Base-by-base conservation (phyloP, 768 basidiomycete genomes). In the Kwoniella sp. region DNA sequence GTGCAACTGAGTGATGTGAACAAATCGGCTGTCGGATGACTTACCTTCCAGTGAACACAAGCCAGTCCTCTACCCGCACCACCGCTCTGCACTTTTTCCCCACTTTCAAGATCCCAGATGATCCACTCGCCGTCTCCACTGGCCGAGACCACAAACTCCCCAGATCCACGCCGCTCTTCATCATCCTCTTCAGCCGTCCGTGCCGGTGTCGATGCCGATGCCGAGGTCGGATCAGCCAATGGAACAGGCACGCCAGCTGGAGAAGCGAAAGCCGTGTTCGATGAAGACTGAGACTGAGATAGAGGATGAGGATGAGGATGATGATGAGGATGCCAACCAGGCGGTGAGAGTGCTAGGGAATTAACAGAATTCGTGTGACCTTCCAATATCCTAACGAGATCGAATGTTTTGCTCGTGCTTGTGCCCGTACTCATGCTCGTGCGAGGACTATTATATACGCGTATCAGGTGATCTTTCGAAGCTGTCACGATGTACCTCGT, bases 31-130 rank as follows among this genome's bases (percentile, higher is more conserved):
- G n/a, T n/a, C n/a, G n/a, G n/a, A n/a, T n/a, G n/a, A 68, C 73
- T 60, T 37, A 75, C 73, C 21, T 58, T 25, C 70, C 72, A 74
- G 15, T 47, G 63, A 0, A 74, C 68, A 65, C 72, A 77, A 22
- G 73, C 75, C 33, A 72, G 27, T 6, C 69, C 72, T 47, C 63
- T 25, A 12, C 62, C 61, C 21, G 40, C 52, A 1, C 55, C 60
- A 8, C 46, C 64, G n/a, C 64, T 64, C 33, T 36, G 40, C 47
- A 50, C 9, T 7, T 67, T 24, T 19, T 25, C 24, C 1, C 67
- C 62, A 24, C 26, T 56, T 21, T 30, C 26, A 22, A 73, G 2
- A 63, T 68, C 65, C 74, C 69, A 69, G 26, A 72, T 62, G 7
- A 63, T 55, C 69, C 67, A 72, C 1, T 19, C 55, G 6, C 68